Evolutionary conservation across 2,329 filamentous ascomycete genomes (phyloP), one percentile per base, ranked within the genome.

Genomic region (Westerdykella ornata): DNA sequence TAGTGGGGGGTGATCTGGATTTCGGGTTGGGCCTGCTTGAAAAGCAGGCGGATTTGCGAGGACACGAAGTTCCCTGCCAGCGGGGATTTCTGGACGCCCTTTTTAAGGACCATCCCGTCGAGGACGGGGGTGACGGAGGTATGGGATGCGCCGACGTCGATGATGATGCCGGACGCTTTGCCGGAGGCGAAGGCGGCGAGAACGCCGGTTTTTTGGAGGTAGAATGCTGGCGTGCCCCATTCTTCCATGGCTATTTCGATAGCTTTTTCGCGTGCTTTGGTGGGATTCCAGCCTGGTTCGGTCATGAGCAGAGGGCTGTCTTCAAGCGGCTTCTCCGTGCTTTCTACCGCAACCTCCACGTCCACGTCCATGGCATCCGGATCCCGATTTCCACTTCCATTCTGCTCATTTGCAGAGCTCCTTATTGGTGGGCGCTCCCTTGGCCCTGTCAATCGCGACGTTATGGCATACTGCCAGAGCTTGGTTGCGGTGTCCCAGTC

Each of bases 161-260:
- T 77, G 33, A 98, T 88, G 33, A 98, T 78, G 5, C 89, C 90
- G 4, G 88, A 94, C 0, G 90, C 84, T 69, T 96, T 97, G 49
- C 92, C 92, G 13, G 88, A 84, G 14, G 88, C 88, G 62, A 96
- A 97, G 69, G 89, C 85, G 41, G 90, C 82, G 62, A 96, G 77
- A 33, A 96, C 89, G 18, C 90, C 88, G 39, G 82, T 94, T 59
- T 87, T 82, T 48, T 87, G 87, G 46, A 97, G 74, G 77, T 90
- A 98, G 68, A 96, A 97, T 4, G 92, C 92, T 14, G 92, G 92
- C 42, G 84, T 85, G 19, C 88, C 89, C 88, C 92, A 98, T 60
- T 81, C 86, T 74, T 98, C 92, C 83, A 98, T 96, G 45, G 88
- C 88, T 48, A 97, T 81, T 71, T 98, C 92, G 57, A 96, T 90